Evolutionary conservation across 768 basidiomycete genomes (phyloP).

Genomic region (Mycena kentingensis): DNA sequence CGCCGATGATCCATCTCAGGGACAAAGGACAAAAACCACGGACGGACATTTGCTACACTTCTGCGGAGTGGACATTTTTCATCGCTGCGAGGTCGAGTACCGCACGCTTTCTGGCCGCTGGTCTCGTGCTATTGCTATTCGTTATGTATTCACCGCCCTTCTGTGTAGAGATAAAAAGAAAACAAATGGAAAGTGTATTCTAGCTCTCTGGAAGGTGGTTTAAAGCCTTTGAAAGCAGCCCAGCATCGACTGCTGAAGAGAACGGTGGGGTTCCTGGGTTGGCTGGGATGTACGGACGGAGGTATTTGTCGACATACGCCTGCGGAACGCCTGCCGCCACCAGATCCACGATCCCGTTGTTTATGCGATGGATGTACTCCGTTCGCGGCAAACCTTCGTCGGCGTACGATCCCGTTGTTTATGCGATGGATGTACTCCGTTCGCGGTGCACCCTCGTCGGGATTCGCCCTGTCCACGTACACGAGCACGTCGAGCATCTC

Average conservation of each 20-base stretch:
- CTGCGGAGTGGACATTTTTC: no score
- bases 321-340: conserved; percentile 39
- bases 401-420: conserved; percentile 41
- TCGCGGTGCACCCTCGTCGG: conserved; percentile 32
- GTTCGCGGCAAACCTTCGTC: conserved; percentile 34
- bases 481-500: conserved; percentile 34
- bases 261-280: neutral
- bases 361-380: conserved; percentile 51
- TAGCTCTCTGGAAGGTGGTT: neutral
- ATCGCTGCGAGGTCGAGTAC: no score
- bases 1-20: conserved; percentile 1
- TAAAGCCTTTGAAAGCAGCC: neutral
- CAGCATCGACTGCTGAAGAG: neutral
- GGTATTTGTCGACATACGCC: conserved; percentile 46
- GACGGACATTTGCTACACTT: neutral
- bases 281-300: conserved; percentile 45
- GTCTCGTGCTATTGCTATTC: no score
- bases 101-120: no score
- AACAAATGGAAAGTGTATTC: neutral
- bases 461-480: conserved; percentile 41
- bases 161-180: neutral
- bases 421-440: conserved; percentile 49
- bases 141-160: no score
- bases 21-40: no score
- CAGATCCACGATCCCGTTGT: conserved; percentile 46